These are phyloP conservation scores for Lepidopterella palustris DNA, from an alignment of 495 filamentous ascomycete species.

Conservation along the genomic window DNA sequence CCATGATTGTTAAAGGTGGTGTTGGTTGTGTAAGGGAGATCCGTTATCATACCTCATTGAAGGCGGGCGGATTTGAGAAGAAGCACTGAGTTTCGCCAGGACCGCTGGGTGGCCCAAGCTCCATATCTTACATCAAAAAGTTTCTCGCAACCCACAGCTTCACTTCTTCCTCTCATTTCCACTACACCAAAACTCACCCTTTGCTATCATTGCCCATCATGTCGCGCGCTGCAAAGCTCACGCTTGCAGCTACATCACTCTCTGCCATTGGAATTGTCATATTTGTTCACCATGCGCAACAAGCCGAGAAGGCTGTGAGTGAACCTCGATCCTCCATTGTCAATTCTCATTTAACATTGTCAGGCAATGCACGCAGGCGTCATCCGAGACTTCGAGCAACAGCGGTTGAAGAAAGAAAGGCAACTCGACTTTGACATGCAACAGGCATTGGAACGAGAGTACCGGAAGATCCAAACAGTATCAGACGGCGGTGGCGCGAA, in stretches of 20 bases:
- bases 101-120: slow-evolving; percentile 10
- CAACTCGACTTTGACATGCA: slow-evolving; percentile 94
- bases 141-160: background rate
- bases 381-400: slow-evolving; percentile 89
- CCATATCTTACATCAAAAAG: background rate
- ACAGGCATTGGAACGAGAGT: slow-evolving; percentile 75
- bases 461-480: slow-evolving; percentile 75
- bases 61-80: background rate
- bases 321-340: slow-evolving; percentile 2
- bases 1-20: slow-evolving; percentile 34
- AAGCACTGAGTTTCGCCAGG: background rate
- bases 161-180: background rate
- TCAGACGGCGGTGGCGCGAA: slow-evolving; percentile 19
- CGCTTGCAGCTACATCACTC: slow-evolving; percentile 68
- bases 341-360: slow-evolving; percentile 15
- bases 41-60: slow-evolving; percentile 7
- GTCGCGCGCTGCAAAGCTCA: slow-evolving; percentile 85
- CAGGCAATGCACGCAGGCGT: slow-evolving; percentile 97
- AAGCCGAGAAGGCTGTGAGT: slow-evolving; percentile 75
- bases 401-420: slow-evolving; percentile 70
- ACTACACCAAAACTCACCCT: background rate
- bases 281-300: slow-evolving; percentile 85
- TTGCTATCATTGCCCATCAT: slow-evolving; percentile 53
- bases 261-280: slow-evolving; percentile 69
- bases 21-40: slow-evolving; percentile 2